phyloP scores from a whole-genome alignment of 2,329 filamentous ascomycete species.

The Fusarium sp. region DNA sequence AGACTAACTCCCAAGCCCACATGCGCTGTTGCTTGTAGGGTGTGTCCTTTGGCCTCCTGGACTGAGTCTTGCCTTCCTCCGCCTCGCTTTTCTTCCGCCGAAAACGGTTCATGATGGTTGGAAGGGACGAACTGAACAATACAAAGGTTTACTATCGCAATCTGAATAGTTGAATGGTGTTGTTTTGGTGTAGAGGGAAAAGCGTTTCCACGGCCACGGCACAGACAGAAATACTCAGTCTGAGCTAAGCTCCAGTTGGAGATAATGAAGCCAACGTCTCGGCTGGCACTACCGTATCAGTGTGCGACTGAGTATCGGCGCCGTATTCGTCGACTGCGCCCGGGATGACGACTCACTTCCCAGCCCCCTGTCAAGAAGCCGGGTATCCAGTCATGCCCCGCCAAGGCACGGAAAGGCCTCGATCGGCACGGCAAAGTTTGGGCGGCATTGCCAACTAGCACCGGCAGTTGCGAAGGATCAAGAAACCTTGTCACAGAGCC shows the following conservation, averaged over 20 bases:
- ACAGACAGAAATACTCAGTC: no score
- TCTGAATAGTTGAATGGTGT: no score
- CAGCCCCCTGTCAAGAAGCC: not conserved
- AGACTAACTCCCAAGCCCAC: not conserved
- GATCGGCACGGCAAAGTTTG: not conserved
- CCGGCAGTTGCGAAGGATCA: not conserved
- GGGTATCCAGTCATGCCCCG: not conserved
- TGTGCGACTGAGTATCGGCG: no score
- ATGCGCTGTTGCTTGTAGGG: not conserved
- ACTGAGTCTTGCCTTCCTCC: not conserved
- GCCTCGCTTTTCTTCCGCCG: not conserved
- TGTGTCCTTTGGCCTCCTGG: not conserved
- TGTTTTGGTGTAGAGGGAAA: no score
- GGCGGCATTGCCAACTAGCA: not conserved
- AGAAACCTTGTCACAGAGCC: not conserved
- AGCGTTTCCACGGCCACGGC: no score
- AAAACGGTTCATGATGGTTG: not conserved
- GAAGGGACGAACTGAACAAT: no score
- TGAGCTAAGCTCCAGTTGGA: no score
- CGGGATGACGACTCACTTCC: not conserved
- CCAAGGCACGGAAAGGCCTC: no score
- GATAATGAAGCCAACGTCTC: no score
- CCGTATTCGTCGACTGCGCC: not conserved
- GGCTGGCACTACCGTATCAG: no score
- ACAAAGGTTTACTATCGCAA: no score